phyloP scores from a whole-genome alignment of 257 asterid species.

The Gynochthodes officinalis region DNA sequence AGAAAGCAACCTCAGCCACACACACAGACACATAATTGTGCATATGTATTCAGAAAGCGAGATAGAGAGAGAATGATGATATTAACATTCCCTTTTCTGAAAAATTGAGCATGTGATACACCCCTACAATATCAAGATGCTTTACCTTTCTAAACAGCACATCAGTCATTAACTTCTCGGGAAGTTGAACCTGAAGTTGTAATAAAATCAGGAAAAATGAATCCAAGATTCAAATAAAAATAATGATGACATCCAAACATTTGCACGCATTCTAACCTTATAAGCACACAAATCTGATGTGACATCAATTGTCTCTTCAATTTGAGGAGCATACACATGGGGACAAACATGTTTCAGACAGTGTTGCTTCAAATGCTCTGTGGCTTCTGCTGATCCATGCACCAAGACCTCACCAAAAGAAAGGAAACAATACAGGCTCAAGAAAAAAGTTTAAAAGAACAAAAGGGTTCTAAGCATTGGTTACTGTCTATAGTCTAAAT shows the following conservation, averaged over 20 bases:
- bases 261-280: slow-evolving; percentile 48
- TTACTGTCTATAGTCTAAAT: neutral
- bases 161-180: slow-evolving; percentile 89
- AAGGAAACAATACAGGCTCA: slow-evolving; percentile 18
- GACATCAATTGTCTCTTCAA: slow-evolving; percentile 94
- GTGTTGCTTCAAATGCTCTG: slow-evolving; percentile 93
- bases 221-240: slow-evolving; percentile 20
- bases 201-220: slow-evolving; percentile 23
- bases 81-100: neutral
- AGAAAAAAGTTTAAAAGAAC: neutral
- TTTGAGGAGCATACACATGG: slow-evolving; percentile 88
- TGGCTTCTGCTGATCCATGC: slow-evolving; percentile 99
- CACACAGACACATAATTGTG: neutral
- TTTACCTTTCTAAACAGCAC: slow-evolving; percentile 89
- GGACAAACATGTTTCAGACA: slow-evolving; percentile 82
- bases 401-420: slow-evolving; percentile 84
- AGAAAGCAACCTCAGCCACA: neutral
- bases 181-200: slow-evolving; percentile 69
- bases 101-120: neutral
- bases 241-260: slow-evolving; percentile 11
- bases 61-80: neutral
- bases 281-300: slow-evolving; percentile 98
- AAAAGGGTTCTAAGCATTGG: neutral
- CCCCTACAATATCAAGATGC: neutral
- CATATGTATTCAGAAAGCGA: neutral